A percentile compares a stretch with the other conserved stretches of the same genome.
phyloP scores from a whole-genome alignment of 2,329 filamentous ascomycete genomes.

The Botrytis deweyae region DNA sequence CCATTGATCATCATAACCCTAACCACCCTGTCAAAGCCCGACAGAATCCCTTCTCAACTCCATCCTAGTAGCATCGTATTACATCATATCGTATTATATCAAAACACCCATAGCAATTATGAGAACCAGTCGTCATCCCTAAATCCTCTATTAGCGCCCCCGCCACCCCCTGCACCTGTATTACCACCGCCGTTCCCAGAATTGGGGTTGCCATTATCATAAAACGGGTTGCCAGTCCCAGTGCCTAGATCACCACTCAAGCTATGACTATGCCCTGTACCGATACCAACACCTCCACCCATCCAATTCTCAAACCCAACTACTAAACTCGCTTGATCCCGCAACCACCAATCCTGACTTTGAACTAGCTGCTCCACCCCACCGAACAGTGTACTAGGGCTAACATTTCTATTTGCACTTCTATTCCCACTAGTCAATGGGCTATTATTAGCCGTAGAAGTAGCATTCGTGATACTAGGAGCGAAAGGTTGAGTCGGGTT shows the following conservation, averaged over 20 bases:
- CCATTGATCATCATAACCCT: neutral
- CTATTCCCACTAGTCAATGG: slow-evolving; percentile 14
- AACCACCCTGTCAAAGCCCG: neutral
- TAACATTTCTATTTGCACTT: slow-evolving; percentile 39
- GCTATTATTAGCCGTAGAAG: neutral
- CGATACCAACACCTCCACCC: slow-evolving; percentile 11
- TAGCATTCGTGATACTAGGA: neutral
- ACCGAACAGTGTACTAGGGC: slow-evolving; percentile 54
- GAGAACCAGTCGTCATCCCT: neutral
- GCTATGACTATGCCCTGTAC: neutral
- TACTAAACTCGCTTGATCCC: slow-evolving; percentile 60
- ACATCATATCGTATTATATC: neutral
- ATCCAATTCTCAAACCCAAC: slow-evolving; percentile 64
- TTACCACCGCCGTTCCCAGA: neutral
- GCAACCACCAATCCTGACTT: slow-evolving; percentile 63
- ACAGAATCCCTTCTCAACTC: neutral
- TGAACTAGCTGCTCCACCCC: slow-evolving; percentile 61
- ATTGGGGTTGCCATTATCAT: neutral
- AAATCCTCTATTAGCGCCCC: neutral
- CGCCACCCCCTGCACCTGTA: neutral
- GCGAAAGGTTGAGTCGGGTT: neutral
- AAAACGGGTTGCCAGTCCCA: neutral
- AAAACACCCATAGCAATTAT: neutral
- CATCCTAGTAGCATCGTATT: neutral
- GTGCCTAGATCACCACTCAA: neutral